Percentiles rank a stretch among this genome's conserved stretches.
Evolutionary conservation across 208 protist genomes (phyloP).

Genomic region (Tritrichomonas musculus): DNA sequence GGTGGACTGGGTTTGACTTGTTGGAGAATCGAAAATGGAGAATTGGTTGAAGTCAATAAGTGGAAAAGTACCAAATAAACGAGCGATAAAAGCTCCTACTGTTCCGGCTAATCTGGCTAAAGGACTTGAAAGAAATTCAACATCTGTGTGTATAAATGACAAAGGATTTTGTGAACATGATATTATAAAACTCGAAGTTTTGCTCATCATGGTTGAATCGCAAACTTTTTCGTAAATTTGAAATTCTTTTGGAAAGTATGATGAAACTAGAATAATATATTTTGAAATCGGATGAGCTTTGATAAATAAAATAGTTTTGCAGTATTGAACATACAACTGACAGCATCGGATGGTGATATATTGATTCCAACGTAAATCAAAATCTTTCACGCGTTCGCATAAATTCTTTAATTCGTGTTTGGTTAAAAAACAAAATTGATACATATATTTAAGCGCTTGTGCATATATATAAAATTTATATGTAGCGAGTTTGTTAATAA

Average conservation of each 20-base stretch:
- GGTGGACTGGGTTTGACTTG: neutral
- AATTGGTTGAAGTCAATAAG: neutral
- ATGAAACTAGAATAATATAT: neutral
- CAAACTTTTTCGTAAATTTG: neutral
- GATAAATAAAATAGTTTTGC: neutral
- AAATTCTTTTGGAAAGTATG: neutral
- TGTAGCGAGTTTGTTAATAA: too few relatives aligned
- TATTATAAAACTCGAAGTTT: neutral
- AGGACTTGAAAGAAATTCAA: neutral
- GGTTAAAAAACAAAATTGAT: neutral
- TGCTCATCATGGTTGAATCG: neutral
- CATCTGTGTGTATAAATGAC: neutral
- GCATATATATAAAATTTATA: too few relatives aligned
- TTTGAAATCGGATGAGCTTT: neutral
- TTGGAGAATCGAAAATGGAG: neutral
- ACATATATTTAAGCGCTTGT: neutral
- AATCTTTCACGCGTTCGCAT: neutral
- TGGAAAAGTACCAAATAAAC: neutral
- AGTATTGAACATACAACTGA: neutral
- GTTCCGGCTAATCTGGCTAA: neutral
- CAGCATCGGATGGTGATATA: neutral
- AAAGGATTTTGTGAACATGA: neutral
- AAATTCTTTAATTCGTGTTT: neutral
- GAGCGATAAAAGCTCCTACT: neutral
- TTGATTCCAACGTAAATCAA: slow-evolving; percentile 21